These are phyloP conservation scores for Ganoderma sinense DNA, from an alignment of 1,284 basidiomycete genomes.

Conservation along the genomic window DNA sequence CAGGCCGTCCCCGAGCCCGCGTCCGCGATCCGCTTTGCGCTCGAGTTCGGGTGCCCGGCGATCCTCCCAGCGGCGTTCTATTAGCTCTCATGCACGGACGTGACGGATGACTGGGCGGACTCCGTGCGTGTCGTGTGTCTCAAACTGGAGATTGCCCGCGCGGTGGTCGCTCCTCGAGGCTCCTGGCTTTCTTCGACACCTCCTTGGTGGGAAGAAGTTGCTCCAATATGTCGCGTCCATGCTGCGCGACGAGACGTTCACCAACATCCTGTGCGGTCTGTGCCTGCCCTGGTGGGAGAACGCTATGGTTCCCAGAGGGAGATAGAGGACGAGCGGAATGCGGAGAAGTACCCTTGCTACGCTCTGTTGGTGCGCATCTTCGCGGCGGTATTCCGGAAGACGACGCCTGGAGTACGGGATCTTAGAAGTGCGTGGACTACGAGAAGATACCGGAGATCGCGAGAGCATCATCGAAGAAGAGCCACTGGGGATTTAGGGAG, in stretches of 20 bases:
- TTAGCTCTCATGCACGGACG: slow-evolving; percentile 43
- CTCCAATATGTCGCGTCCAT: neutral
- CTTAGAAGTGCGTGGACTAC: neutral
- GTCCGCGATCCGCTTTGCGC: slow-evolving; percentile 63
- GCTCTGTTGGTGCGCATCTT: neutral
- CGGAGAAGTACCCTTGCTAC: neutral
- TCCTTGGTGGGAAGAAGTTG: neutral
- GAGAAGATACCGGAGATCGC: neutral
- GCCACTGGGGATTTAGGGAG: neutral
- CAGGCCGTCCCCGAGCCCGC: slow-evolving; percentile 25
- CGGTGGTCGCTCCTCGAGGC: neutral
- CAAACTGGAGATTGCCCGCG: neutral
- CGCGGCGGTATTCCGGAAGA: neutral
- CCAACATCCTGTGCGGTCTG: neutral
- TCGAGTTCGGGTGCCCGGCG: slow-evolving; percentile 58
- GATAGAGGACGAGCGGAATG: neutral
- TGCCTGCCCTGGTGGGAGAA: neutral
- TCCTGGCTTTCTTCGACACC: neutral
- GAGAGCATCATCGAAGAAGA: too few species aligned
- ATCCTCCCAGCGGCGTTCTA: slow-evolving; percentile 71
- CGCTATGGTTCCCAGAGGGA: neutral
- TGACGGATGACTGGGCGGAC: neutral
- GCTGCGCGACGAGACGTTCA: neutral
- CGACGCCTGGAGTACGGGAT: neutral
- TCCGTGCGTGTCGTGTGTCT: neutral